phyloP scores from a whole-genome alignment of 1,284 basidiomycete species.

The Trametes versicolor region DNA sequence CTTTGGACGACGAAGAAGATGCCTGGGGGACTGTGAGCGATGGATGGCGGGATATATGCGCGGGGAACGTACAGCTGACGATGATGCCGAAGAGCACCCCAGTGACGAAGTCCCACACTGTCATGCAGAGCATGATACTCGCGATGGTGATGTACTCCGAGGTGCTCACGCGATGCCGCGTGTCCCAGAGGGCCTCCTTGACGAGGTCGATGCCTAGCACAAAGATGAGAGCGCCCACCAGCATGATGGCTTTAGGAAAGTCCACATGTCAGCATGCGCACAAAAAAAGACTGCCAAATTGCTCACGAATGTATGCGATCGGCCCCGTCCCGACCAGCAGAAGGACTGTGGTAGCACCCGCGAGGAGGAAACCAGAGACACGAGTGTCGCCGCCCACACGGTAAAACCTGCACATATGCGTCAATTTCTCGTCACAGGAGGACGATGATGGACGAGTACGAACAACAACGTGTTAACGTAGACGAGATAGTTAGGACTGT shows the following conservation, averaged over 20 bases:
- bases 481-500: slow-evolving; percentile 82
- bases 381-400: slow-evolving; percentile 92
- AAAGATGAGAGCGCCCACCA: slow-evolving; percentile 93
- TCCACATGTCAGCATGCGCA: not conserved
- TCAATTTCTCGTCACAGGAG: not conserved
- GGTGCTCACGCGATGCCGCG: slow-evolving; percentile 86
- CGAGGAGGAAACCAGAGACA: slow-evolving; percentile 88
- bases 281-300: slow-evolving; percentile 35
- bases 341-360: slow-evolving; percentile 76
- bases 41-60: not conserved
- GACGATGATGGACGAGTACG: slow-evolving; percentile 34
- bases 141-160: slow-evolving; percentile 82
- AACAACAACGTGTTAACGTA: slow-evolving; percentile 93
- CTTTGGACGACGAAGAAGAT: slow-evolving; percentile 98
- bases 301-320: slow-evolving; percentile 88
- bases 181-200: slow-evolving; percentile 98
- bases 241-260: slow-evolving; percentile 86
- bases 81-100: slow-evolving; percentile 94
- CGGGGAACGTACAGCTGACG: slow-evolving; percentile 75
- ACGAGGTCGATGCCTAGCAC: slow-evolving; percentile 95
- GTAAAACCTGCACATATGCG: slow-evolving; percentile 74
- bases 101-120: slow-evolving; percentile 93
- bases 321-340: slow-evolving; percentile 87
- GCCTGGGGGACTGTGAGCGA: slow-evolving; percentile 53
- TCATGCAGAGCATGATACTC: slow-evolving; percentile 92